Conservation (phyloP, 768 basidiomycete genomes). For the Panaeolus papilionaceus region DNA sequence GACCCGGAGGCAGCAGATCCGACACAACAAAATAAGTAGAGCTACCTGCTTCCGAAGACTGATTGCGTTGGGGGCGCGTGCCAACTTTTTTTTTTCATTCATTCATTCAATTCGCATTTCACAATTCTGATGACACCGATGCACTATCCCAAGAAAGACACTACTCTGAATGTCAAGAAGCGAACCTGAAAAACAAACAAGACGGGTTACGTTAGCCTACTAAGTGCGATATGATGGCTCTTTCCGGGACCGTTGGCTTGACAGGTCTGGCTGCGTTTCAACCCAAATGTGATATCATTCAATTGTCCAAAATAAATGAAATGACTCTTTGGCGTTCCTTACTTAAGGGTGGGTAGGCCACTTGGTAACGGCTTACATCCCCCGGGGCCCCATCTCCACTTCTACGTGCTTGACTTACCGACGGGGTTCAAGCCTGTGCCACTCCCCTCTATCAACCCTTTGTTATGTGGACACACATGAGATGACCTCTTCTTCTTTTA, state of each 20-base stretch:
- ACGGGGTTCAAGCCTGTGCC: background rate
- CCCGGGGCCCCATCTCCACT: background rate
- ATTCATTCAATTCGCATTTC: background rate
- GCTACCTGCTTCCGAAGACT: no score
- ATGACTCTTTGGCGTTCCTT: background rate
- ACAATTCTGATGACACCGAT: background rate
- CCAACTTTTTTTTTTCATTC: background rate
- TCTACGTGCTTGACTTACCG: background rate
- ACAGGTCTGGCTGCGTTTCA: conserved; percentile 6
- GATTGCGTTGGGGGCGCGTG: background rate
- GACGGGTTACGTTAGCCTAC: background rate
- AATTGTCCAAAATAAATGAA: background rate
- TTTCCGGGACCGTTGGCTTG: background rate
- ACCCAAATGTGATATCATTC: background rate
- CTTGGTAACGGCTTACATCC: conserved; percentile 1
- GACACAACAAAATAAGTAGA: background rate
- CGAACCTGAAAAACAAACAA: background rate
- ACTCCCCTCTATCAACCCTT: background rate
- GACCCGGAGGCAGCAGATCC: background rate
- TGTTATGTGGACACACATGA: background rate
- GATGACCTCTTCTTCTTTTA: background rate
- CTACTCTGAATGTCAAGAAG: background rate
- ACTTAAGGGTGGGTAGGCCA: background rate
- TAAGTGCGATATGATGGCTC: background rate
- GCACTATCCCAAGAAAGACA: background rate